Evolutionary conservation across 2,329 filamentous ascomycete species (phyloP), one percentile per base, ranked within the genome.

Genomic region (Colletotrichum tanaceti): DNA sequence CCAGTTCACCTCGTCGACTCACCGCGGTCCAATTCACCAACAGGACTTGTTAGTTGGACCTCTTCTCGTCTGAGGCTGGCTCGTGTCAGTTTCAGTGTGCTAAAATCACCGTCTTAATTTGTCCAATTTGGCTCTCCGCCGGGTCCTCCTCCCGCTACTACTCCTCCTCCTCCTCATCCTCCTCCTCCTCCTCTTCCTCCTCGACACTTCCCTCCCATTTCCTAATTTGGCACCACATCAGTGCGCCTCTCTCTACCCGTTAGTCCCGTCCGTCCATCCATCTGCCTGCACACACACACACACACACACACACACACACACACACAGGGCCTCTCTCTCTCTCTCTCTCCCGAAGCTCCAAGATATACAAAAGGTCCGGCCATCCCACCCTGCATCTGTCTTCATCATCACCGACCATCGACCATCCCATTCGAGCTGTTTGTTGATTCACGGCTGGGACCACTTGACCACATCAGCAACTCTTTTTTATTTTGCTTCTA

Each of bases 211-310:
- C 77, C 76, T 78, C 73, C 74, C 75, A 80, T 79, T 80, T 75
- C 78, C 78, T 74, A 74, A 79, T 79, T 75, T 75, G 79, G 79
- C 73, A 75, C 74, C 71, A 74, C 74, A 78, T 78, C 76, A 78
- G 76, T 76, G 76, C 77, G 74, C 65, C 75, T 55, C 71, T 75
- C 75, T 55, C 71, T 75, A 74, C 73, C 70, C 74, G 74, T 77
- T 74, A 70, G 32, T 35, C 32, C 32, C 32, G 32, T 35, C 9
- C 32, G 7, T 35, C 32, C 32, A 74, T 73, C 72, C 71, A 54
- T 63, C 61, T 65, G 49, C 66, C 60, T 68, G 47, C 32, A 7
- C 32, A 35, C 32, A 35, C 7, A 35, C 9, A 35, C 9, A 35
- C 32, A 68, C 46, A 54, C 32, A 7, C 32, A 35, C 32, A 35